Conservation (phyloP, 2,329 filamentous ascomycete genomes). For the Pestalotiopsis sp. region DNA sequence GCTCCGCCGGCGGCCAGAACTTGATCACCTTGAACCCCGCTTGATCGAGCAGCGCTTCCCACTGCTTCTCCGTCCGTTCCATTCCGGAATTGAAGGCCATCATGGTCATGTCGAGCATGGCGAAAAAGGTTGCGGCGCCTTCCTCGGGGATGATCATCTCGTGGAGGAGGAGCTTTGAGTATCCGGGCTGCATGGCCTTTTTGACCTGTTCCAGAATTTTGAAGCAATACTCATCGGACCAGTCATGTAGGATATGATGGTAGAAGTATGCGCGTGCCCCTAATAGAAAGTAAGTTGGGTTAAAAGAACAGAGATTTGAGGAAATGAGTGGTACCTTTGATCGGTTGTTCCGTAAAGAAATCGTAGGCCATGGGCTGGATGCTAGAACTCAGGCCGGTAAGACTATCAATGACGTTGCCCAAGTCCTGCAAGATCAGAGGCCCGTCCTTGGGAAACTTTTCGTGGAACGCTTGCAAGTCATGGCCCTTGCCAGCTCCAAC, state of each 20-base stretch:
- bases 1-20: constrained; percentile 23
- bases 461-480: background rate
- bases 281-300: background rate
- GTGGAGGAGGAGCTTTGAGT: constrained; percentile 35
- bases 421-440: background rate
- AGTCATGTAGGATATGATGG: background rate
- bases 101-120: constrained; percentile 32
- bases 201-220: constrained; percentile 18
- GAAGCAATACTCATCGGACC: background rate
- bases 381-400: background rate
- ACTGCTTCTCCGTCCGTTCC: constrained; percentile 29
- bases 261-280: background rate
- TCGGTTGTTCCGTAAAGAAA: background rate
- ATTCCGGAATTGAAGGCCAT: constrained; percentile 30
- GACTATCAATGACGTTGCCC: background rate
- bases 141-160: constrained; percentile 34
- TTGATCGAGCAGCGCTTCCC: constrained; percentile 22
- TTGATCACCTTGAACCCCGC: constrained; percentile 26
- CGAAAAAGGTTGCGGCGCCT: constrained; percentile 22
- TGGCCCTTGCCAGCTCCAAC: background rate
- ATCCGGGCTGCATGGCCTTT: constrained; percentile 32
- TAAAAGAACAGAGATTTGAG: fast-evolving
- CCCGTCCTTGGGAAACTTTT: background rate
- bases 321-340: background rate
- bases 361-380: background rate